A percentile compares a stretch with the other conserved stretches of the same genome.
phyloP scores from a whole-genome alignment of 495 filamentous ascomycete genomes.

The Geoglossum glabrum region DNA sequence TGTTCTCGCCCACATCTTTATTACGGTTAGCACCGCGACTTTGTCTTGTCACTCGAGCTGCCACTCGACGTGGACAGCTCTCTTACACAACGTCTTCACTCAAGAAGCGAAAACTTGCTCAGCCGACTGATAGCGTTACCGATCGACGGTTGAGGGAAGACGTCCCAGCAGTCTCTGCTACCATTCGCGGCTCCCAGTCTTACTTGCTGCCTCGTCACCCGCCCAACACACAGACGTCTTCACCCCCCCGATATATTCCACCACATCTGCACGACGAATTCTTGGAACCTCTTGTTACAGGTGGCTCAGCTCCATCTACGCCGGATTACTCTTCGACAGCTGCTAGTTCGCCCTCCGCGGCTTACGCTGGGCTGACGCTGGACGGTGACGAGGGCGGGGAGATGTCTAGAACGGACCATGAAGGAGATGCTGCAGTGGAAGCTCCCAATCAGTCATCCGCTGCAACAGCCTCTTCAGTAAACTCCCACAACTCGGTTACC shows the following conservation, averaged over 20 bases:
- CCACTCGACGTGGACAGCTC: conserved; percentile 38
- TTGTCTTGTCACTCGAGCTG: conserved; percentile 21
- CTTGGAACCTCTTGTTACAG: conserved; percentile 13
- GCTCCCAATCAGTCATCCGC: background rate
- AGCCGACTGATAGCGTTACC: conserved; percentile 14
- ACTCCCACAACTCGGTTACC: background rate
- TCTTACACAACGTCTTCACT: conserved; percentile 68
- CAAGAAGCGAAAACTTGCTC: conserved; percentile 75
- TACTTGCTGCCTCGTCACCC: conserved; percentile 16
- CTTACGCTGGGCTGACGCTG: conserved; percentile 51
- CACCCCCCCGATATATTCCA: conserved; percentile 33
- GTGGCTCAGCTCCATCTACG: conserved; percentile 20
- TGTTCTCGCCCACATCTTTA: background rate
- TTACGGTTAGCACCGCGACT: background rate
- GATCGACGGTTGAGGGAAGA: conserved; percentile 1
- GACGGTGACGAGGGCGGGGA: conserved; percentile 37
- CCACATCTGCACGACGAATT: conserved; percentile 43
- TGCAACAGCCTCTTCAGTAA: background rate
- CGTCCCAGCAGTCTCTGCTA: background rate
- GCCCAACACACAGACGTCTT: conserved; percentile 19
- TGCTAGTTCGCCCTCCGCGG: conserved; percentile 48
- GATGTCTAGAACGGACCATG: conserved; percentile 12
- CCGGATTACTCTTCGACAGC: conserved; percentile 32
- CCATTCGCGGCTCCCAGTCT: conserved; percentile 15
- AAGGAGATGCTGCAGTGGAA: background rate